These are phyloP conservation scores for Boletus pseudo-olivaceus DNA, from an alignment of 768 basidiomycete species.

Conservation along the genomic window DNA sequence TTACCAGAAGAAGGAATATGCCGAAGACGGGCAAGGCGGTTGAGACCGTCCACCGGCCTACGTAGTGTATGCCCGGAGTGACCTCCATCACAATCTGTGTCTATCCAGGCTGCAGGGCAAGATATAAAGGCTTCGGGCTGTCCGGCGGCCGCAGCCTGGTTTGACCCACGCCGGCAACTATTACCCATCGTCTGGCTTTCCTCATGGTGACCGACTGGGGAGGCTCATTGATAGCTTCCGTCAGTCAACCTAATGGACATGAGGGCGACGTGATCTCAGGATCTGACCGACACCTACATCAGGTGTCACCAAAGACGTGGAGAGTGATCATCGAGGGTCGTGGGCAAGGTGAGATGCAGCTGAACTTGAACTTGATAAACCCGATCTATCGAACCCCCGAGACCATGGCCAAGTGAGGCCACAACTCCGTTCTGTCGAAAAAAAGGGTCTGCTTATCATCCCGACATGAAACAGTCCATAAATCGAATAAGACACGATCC, in stretches of 20 bases:
- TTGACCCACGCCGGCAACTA: neutral
- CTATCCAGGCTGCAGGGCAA: neutral
- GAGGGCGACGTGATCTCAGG: neutral
- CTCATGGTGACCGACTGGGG: too few relatives aligned
- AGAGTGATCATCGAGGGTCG: neutral
- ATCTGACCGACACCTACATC: neutral
- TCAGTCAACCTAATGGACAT: neutral
- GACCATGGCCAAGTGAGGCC: neutral
- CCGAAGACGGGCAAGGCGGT: constrained; percentile 10
- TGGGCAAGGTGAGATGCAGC: neutral
- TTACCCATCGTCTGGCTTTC: too few relatives aligned
- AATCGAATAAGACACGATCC: constrained; percentile 1
- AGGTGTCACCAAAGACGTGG: neutral
- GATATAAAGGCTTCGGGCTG: neutral
- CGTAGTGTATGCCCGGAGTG: constrained; percentile 25
- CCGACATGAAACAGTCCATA: neutral
- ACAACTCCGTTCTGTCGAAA: neutral
- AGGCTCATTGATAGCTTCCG: too few relatives aligned
- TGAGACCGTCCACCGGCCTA: constrained; percentile 14
- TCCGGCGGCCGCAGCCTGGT: neutral
- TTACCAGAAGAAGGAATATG: constrained; percentile 11
- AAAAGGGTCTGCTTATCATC: neutral
- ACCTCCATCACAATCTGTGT: neutral
- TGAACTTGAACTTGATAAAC: neutral
- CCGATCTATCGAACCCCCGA: neutral